phyloP scores from a whole-genome alignment of 129 eudicot species.

The Ambrosia artemisiifolia region DNA sequence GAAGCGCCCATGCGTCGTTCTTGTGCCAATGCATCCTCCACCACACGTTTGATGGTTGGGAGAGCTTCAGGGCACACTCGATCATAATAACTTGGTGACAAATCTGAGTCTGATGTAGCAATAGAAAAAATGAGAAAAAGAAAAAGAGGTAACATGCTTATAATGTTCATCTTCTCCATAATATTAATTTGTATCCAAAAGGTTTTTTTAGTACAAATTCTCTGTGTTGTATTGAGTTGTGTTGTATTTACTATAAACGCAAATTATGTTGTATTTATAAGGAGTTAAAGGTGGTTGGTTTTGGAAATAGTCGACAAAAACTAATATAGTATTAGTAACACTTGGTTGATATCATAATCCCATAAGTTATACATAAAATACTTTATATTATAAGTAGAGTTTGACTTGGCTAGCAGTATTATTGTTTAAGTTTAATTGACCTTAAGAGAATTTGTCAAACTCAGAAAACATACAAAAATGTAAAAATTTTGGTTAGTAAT shows the following conservation, averaged over 20 bases:
- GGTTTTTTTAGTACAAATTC: neutral
- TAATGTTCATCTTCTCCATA: slow-evolving; percentile 10
- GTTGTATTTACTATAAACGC: neutral
- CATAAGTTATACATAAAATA: neutral
- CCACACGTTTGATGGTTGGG: slow-evolving; percentile 43
- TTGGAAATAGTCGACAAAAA: slow-evolving; percentile 9
- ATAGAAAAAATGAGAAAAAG: slow-evolving; percentile 5
- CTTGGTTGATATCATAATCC: neutral
- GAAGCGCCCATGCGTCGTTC: slow-evolving; percentile 61
- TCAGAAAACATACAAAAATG: neutral
- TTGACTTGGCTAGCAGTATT: neutral
- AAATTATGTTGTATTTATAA: slow-evolving; percentile 1
- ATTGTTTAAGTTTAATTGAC: neutral
- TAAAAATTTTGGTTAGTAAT: neutral
- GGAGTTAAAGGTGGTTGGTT: neutral
- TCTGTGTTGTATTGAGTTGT: neutral
- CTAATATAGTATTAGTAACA: neutral
- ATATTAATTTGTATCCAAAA: neutral
- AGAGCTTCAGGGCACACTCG: slow-evolving; percentile 41
- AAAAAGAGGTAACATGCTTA: neutral
- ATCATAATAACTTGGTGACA: slow-evolving; percentile 31
- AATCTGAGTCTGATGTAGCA: neutral
- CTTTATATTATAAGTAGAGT: neutral
- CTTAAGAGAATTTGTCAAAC: slow-evolving; percentile 3
- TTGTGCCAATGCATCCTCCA: slow-evolving; percentile 42